Evolutionary conservation across 169 alveolate species (phyloP).

Genomic region (Cryptosporidium parvum): DNA sequence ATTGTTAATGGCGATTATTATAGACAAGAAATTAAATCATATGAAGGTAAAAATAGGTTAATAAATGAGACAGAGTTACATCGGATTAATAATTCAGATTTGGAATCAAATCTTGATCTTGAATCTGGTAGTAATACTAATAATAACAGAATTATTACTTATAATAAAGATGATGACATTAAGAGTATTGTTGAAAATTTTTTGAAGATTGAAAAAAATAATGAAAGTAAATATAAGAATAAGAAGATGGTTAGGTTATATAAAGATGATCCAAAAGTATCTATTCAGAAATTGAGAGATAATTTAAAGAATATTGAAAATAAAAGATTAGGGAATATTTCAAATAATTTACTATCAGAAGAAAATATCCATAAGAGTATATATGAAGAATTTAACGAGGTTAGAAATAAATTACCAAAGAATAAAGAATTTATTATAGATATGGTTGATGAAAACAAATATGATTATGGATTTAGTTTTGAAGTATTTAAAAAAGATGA

Average conservation of each 20-base stretch:
- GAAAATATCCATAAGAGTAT: neutral
- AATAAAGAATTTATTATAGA: neutral
- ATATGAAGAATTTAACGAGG: neutral
- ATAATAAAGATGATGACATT: neutral
- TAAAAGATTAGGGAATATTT: neutral
- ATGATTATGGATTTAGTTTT: constrained; percentile 13
- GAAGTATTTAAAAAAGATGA: neutral
- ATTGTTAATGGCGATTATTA: neutral
- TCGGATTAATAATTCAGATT: neutral
- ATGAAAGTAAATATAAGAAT: neutral
- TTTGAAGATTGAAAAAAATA: neutral
- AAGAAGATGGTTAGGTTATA: neutral
- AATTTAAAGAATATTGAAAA: neutral
- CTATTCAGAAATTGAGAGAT: neutral
- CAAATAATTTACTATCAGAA: neutral
- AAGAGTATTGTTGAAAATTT: neutral
- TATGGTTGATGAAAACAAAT: neutral
- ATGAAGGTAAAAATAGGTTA: neutral
- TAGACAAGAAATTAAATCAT: neutral
- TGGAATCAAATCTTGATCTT: neutral
- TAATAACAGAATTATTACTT: no score
- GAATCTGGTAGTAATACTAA: neutral
- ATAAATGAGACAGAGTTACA: neutral
- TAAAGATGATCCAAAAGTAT: neutral
- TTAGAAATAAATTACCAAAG: neutral